phyloP scores from a whole-genome alignment of 2,329 filamentous ascomycete genomes.

The Fusarium praegraminearum region DNA sequence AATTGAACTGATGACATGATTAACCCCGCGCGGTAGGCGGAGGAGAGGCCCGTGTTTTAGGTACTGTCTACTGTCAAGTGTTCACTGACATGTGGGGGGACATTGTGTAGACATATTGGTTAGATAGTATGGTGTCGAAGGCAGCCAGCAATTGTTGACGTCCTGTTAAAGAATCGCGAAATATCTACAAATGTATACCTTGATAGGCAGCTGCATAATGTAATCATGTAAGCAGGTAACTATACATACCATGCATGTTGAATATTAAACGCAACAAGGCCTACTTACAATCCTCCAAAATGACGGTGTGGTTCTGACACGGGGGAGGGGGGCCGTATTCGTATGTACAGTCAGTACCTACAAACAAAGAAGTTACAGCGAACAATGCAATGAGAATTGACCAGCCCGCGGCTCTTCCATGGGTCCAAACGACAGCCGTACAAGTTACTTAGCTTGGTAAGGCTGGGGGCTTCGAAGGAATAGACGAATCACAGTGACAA shows the following conservation, averaged over 20 bases:
- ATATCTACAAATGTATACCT: neutral
- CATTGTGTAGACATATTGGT: neutral
- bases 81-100: slow-evolving; percentile 31
- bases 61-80: slow-evolving; percentile 7
- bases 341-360: slow-evolving; percentile 27
- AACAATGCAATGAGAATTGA: slow-evolving; percentile 9
- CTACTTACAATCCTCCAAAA: slow-evolving; percentile 20
- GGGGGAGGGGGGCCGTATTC: slow-evolving; percentile 39
- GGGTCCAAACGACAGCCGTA: slow-evolving; percentile 12
- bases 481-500: slow-evolving; percentile 44
- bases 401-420: slow-evolving; percentile 16
- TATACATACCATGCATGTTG: slow-evolving; percentile 13
- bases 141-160: neutral
- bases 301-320: slow-evolving; percentile 37
- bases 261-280: slow-evolving; percentile 2
- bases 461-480: slow-evolving; percentile 7
- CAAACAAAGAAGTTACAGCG: slow-evolving; percentile 20
- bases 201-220: neutral
- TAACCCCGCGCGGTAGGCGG: slow-evolving; percentile 31
- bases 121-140: slow-evolving; percentile 19
- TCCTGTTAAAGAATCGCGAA: neutral
- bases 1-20: slow-evolving; percentile 20
- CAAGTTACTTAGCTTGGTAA: slow-evolving; percentile 26
- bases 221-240: neutral
- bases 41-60: slow-evolving; percentile 37